phyloP scores from a whole-genome alignment of 2,329 filamentous ascomycete genomes.

The Phoma sp. region DNA sequence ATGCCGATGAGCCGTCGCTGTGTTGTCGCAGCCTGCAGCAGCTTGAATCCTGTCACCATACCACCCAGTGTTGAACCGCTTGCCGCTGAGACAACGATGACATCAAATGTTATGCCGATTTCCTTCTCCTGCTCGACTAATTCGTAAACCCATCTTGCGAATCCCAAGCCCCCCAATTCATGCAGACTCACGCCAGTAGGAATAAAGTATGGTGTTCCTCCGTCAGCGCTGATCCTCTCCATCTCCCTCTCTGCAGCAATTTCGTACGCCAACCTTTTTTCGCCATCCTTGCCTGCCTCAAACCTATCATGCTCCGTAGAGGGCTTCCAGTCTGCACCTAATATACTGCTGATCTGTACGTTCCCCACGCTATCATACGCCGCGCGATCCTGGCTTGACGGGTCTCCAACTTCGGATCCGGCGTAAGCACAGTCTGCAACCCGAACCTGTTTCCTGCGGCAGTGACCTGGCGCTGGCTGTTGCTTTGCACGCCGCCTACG shows the following conservation, averaged over 20 bases:
- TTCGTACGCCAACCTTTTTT: constrained; percentile 11
- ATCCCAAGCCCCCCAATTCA: constrained; percentile 8
- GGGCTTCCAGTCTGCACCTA: constrained; percentile 10
- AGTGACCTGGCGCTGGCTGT: constrained; percentile 11
- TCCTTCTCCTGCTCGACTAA: constrained; percentile 9
- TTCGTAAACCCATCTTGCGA: constrained; percentile 11
- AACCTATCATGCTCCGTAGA: background rate
- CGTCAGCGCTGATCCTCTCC: background rate
- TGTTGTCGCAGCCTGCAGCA: background rate
- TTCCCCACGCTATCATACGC: constrained; percentile 7
- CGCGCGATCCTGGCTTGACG: background rate
- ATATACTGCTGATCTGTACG: constrained; percentile 7
- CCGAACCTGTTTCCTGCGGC: constrained; percentile 11
- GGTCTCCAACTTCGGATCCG: constrained; percentile 10
- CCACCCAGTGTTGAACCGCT: constrained; percentile 15
- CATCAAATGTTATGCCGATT: constrained; percentile 1
- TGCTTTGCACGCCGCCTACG: constrained; percentile 14
- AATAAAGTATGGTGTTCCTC: constrained; percentile 13
- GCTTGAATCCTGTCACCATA: constrained; percentile 10
- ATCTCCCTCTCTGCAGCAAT: constrained; percentile 10
- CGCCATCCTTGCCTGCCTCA: background rate
- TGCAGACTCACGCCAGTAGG: constrained; percentile 13
- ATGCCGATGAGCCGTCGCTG: constrained; percentile 1
- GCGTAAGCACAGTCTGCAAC: constrained; percentile 10
- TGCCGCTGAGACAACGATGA: constrained; percentile 8